Base-by-base conservation (phyloP, 306 rosid species). In the Rubus idaeus region DNA sequence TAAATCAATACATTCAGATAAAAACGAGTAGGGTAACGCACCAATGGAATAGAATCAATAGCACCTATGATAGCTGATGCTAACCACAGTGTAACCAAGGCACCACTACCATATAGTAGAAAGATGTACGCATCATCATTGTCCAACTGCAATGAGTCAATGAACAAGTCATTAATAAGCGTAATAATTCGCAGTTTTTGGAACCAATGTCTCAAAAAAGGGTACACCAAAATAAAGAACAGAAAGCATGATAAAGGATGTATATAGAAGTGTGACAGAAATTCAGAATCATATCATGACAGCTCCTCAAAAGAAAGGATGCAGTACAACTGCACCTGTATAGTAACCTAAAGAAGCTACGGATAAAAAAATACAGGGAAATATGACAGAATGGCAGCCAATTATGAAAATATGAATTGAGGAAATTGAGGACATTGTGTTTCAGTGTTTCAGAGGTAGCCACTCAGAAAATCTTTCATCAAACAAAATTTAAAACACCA, bases 11-110 rank as follows among this genome's bases (percentile, higher is more conserved):
- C 44, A 69, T 10, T 53, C n/a, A 60, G 8, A 47, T 66, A 26
- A 44, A 49, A 71, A 52, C 16, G 8, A 5, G 39, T 8, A 55
- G 37, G 68, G 49, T 71, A 39, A 82, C 96, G 2, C 70, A 89
- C 99, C 94, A 96, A 10, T 20, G 99, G 99, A 60, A 96, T 86
- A 67, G 97, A 79, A 80, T 96, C 99, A 67, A 96, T 84, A 60
- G 99, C 88, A 50, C 97, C 86, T 69, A 96, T 75, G 53, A 96
- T 17, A 1, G 91, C 97, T 5, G 99, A 87, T 67, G 83, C 71
- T 39, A 96, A 69, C 98, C 98, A 96, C 74, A 92, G 47, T 42
- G 85, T 72, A 52, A 74, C 76, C 41, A 88, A 16, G 30, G 88
- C 85, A 66, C 90, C 85, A 6, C 83, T 80, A 46, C 94, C 94